phyloP scores from a whole-genome alignment of 805 yeast species.

The Lipomyces mesembrius region DNA sequence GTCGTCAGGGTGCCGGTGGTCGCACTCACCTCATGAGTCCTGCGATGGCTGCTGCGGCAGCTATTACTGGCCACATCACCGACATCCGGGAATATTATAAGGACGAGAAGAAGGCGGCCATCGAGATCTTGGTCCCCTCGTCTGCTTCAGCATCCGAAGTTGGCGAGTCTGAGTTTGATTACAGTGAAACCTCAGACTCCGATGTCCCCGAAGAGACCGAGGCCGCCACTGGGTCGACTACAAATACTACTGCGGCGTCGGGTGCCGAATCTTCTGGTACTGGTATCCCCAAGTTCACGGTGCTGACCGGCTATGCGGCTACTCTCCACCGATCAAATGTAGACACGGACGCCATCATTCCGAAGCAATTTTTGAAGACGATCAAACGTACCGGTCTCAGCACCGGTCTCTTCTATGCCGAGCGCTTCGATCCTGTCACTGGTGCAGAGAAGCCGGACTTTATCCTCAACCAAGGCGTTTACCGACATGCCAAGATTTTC shows the following conservation, averaged over 20 bases:
- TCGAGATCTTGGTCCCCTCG: conserved; percentile 49
- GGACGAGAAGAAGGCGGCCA: conserved; percentile 62
- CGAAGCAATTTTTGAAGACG: conserved; percentile 96
- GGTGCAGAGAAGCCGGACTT: conserved; percentile 72
- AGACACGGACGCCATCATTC: conserved; percentile 98
- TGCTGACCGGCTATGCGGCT: conserved; percentile 85
- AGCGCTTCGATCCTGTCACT: conserved; percentile 62
- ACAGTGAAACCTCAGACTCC: conserved; percentile 60
- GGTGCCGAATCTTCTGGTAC: conserved; percentile 47
- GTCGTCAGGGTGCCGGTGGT: conserved; percentile 96
- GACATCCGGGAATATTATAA: conserved; percentile 82
- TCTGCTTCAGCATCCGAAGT: conserved; percentile 46
- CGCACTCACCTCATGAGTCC: conserved; percentile 98
- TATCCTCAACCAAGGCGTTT: conserved; percentile 83
- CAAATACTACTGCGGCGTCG: conserved; percentile 37
- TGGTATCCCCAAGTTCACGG: conserved; percentile 69
- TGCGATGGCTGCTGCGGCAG: conserved; percentile 99
- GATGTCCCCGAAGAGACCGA: conserved; percentile 42
- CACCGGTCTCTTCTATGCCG: conserved; percentile 88
- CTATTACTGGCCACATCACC: conserved; percentile 83
- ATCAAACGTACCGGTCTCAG: conserved; percentile 95
- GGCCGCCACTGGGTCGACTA: conserved; percentile 15
- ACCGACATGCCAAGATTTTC: conserved; percentile 75
- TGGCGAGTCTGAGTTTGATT: conserved; percentile 45
- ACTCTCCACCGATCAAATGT: conserved; percentile 94